Evolutionary conservation across 2,329 filamentous ascomycete species (phyloP), one percentile per base, ranked within the genome.

Genomic region (Epichloe scottii): DNA sequence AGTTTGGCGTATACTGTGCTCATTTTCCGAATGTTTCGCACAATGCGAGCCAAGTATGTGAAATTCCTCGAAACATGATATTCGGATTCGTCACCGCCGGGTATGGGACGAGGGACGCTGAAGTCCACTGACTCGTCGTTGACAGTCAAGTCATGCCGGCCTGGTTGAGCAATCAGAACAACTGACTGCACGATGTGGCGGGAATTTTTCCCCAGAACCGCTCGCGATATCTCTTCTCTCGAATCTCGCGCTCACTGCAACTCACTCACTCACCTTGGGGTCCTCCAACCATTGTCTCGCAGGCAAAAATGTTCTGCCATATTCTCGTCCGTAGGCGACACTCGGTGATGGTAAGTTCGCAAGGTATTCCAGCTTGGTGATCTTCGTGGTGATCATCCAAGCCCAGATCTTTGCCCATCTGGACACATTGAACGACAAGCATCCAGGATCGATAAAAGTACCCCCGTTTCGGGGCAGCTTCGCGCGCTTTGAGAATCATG

Each of bases 381-480:
- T 83, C 80, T 53, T 86, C 82, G 55, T 82, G 82, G 68, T 97
- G 91, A 56, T 95, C 89, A 62, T 96, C 84, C 5, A 97, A 72
- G 19, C 89, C 88, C 34, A 97, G 73, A 63, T 96, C 91, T 61
- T 94, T 93, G 26, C 82, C 89, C 88, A 97, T 95, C 45, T 89
- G 85, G 7, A 95, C 85, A 56, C 91, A 89, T 54, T 90, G 88
- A 49, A 95, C 91, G 19, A 95, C 82, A 5, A 87, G 88, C 81
- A 96, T 95, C 91, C 93, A 97, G 0, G 93, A 97, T 38, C 91
- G 84, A 68, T 93, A 97, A 66, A 93, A 97, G 64, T 97, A 97
- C 1, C 93, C 93, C 54, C 88, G 82, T 63, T 95, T 95, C 0
- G 91, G 90, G 8, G 86, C 82, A n/a, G 87, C 86, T 66, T 97